Conservation (phyloP, 192 early-diverging fungal species). For the Oehlia diaphana region DNA sequence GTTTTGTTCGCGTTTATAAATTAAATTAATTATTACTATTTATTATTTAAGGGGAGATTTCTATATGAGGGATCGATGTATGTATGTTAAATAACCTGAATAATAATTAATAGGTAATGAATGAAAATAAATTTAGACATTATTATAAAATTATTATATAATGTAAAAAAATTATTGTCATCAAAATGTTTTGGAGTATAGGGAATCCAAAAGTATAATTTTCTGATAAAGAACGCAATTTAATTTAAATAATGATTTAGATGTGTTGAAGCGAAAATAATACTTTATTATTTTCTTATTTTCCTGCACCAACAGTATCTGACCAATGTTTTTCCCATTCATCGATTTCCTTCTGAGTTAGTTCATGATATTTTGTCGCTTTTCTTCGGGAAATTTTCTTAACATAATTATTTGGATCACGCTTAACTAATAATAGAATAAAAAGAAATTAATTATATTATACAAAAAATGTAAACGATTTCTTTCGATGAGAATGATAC, state of each 20-base stretch:
- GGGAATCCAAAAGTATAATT: background rate
- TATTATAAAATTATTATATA: too few relatives aligned
- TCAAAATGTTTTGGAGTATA: too few relatives aligned
- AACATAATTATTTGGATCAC: background rate
- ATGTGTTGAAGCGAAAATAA: too few relatives aligned
- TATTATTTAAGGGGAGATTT: too few relatives aligned
- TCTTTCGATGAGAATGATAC: background rate
- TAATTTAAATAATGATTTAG: too few relatives aligned
- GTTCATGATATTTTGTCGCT: background rate
- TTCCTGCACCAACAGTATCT: background rate
- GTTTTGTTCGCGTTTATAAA: too few relatives aligned
- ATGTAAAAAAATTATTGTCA: too few relatives aligned
- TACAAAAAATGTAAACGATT: background rate
- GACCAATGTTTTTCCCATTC: background rate
- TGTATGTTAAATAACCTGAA: too few relatives aligned
- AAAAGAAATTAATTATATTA: background rate
- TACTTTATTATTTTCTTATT: background rate
- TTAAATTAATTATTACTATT: too few relatives aligned
- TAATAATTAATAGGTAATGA: too few relatives aligned
- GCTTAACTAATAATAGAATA: background rate
- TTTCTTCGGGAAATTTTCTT: background rate
- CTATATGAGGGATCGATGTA: too few relatives aligned
- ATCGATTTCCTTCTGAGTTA: background rate
- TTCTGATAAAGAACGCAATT: background rate
- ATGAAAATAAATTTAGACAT: too few relatives aligned